These are phyloP conservation scores for Phytophthora syringae DNA, from an alignment of 352 stramenopile genomes.

Conservation along the genomic window DNA sequence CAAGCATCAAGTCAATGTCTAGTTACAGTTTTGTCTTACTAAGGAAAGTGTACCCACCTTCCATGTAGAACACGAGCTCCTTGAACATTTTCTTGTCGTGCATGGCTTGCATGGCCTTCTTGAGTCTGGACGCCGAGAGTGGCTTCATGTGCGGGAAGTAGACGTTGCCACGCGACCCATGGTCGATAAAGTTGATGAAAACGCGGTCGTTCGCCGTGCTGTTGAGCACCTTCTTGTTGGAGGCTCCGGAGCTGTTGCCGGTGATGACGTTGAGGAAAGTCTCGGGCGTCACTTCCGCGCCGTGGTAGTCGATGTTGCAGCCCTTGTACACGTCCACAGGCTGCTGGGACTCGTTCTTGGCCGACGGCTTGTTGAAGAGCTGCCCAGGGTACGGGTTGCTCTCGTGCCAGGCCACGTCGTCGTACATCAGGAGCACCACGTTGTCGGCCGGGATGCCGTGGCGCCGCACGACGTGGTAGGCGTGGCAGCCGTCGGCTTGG, in stretches of 20 bases:
- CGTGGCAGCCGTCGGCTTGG: conserved; percentile 90
- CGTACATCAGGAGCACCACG: conserved; percentile 94
- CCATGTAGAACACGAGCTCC: conserved; percentile 92
- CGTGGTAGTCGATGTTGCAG: conserved; percentile 80
- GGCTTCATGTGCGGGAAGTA: conserved; percentile 82
- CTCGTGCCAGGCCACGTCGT: conserved; percentile 85
- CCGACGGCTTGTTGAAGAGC: conserved; percentile 88
- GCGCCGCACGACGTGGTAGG: conserved; percentile 89
- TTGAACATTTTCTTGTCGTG: conserved; percentile 88
- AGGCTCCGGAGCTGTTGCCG: conserved; percentile 66
- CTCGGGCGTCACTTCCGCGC: conserved; percentile 82
- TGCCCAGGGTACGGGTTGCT: conserved; percentile 89
- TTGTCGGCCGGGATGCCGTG: conserved; percentile 90
- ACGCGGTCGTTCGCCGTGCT: conserved; percentile 87
- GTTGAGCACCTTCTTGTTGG: conserved; percentile 84
- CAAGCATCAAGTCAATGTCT: background rate
- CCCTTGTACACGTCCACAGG: conserved; percentile 89
- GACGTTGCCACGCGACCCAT: conserved; percentile 86
- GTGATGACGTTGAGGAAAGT: conserved; percentile 90
- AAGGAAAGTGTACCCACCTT: conserved; percentile 35
- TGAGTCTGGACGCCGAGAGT: conserved; percentile 74
- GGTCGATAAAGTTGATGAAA: conserved; percentile 94
- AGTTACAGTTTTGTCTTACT: background rate
- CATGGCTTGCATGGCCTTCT: conserved; percentile 81
- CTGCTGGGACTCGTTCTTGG: conserved; percentile 37